Conservation (phyloP, 2,329 filamentous ascomycete species). For the Fusarium circinatum region DNA sequence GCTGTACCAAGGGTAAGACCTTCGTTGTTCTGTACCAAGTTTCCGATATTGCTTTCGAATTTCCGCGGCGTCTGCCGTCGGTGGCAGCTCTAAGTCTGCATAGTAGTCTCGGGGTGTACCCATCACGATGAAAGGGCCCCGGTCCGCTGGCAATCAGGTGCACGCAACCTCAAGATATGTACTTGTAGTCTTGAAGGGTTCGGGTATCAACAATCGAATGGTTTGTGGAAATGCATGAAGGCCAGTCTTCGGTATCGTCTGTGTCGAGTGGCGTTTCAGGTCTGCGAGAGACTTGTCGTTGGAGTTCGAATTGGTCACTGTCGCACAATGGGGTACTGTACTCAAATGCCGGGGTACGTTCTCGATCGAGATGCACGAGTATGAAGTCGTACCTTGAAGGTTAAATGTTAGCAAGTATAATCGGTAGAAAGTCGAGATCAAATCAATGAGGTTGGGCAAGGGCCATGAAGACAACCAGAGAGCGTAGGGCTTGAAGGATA, state of each 20-base stretch:
- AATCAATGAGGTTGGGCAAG: background rate
- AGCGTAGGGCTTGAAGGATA: background rate
- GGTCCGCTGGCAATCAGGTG: conserved; percentile 6
- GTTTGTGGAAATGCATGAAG: conserved; percentile 11
- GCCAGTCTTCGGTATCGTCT: background rate
- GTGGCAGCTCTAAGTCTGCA: conserved; percentile 78
- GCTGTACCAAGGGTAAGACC: background rate
- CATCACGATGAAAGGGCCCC: conserved; percentile 44
- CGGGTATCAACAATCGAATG: conserved; percentile 1
- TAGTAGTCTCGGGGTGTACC: conserved; percentile 78
- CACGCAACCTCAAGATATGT: conserved; percentile 2
- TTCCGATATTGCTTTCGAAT: conserved; percentile 90
- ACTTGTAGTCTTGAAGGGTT: background rate
- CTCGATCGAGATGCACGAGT: background rate
- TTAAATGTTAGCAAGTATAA: conserved; percentile 19
- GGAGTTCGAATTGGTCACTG: background rate
- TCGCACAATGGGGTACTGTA: background rate
- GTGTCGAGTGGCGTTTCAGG: background rate
- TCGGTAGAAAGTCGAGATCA: background rate
- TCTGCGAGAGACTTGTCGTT: background rate
- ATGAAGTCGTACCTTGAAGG: background rate
- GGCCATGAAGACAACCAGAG: background rate
- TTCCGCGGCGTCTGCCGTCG: conserved; percentile 75
- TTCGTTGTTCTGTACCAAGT: conserved; percentile 65
- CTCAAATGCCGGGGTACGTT: background rate